These are phyloP conservation scores for Penicillium decumbens DNA, from an alignment of 2,329 filamentous ascomycete species.

Conservation along the genomic window DNA sequence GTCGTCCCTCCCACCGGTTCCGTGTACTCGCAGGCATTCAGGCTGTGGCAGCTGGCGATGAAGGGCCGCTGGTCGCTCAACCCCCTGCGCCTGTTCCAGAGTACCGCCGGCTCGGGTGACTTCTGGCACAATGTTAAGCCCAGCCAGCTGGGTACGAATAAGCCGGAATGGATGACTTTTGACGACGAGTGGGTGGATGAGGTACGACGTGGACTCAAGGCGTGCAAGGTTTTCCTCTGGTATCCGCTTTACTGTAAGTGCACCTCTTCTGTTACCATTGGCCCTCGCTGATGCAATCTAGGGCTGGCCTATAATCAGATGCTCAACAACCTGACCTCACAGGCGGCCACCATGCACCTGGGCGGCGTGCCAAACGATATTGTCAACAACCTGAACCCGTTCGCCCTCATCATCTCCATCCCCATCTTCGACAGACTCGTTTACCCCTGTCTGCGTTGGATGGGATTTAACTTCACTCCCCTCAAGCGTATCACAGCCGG, in stretches of 20 bases:
- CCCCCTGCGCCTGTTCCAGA: conserved; percentile 48
- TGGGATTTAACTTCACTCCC: conserved; percentile 49
- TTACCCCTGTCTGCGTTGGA: conserved; percentile 49
- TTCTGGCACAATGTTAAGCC: conserved; percentile 35
- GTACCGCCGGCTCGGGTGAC: conserved; percentile 6
- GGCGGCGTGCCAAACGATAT: conserved; percentile 54
- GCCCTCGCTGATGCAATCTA: conserved; percentile 3
- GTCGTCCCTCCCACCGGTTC: conserved; percentile 66
- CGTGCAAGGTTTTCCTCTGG: conserved; percentile 65
- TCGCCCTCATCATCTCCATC: conserved; percentile 52
- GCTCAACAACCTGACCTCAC: conserved; percentile 52
- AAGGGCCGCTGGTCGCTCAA: conserved; percentile 62
- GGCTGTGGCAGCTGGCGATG: conserved; percentile 57
- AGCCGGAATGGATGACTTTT: conserved; percentile 62
- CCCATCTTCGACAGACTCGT: conserved; percentile 51
- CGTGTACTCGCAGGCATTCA: conserved; percentile 62
- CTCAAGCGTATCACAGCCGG: conserved; percentile 52
- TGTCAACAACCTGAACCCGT: conserved; percentile 53
- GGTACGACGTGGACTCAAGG: conserved; percentile 63
- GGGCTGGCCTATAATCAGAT: conserved; percentile 52
- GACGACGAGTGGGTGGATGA: conserved; percentile 81
- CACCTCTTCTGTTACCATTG: too few species aligned
- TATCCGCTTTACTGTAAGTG: conserved; percentile 48
- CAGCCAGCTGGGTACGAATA: conserved; percentile 18
- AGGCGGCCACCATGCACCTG: conserved; percentile 52